phyloP scores from a whole-genome alignment of 192 early-diverging fungal species.

The Linnemannia zychae region DNA sequence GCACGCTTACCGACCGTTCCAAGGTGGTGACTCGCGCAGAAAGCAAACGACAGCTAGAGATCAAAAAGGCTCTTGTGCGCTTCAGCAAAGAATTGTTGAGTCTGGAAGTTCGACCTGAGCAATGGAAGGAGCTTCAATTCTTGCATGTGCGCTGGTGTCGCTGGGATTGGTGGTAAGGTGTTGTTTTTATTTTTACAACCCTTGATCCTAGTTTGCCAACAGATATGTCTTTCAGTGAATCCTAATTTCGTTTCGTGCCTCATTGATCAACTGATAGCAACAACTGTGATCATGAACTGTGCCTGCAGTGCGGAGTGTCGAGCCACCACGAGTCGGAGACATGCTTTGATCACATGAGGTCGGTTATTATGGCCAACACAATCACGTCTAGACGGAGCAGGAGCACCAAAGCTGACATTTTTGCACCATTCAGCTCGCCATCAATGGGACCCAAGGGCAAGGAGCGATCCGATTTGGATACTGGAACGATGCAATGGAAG shows the following conservation, averaged over 20 bases:
- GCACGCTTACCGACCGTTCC: not conserved
- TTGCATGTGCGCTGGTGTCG: conserved; percentile 67
- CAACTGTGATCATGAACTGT: conserved; percentile 57
- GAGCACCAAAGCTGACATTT: not conserved
- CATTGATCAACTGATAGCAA: not conserved
- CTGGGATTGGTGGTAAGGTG: conserved; percentile 61
- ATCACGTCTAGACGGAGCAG: not conserved
- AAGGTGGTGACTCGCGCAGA: conserved; percentile 35
- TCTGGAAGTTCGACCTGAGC: conserved; percentile 63
- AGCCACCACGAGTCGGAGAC: conserved; percentile 55
- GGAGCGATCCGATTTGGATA: conserved; percentile 41
- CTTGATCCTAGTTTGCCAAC: too few relatives aligned
- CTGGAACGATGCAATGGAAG: conserved; percentile 64
- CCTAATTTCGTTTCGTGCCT: too few relatives aligned
- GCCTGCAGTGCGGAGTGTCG: conserved; percentile 66
- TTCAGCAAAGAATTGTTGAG: conserved; percentile 42
- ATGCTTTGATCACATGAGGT: conserved; percentile 62
- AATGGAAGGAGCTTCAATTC: conserved; percentile 72
- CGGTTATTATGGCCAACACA: conserved; percentile 20
- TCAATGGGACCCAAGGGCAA: conserved; percentile 11
- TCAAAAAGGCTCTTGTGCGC: conserved; percentile 20
- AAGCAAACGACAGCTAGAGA: conserved; percentile 24
- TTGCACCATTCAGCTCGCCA: not conserved
- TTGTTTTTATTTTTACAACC: not conserved
- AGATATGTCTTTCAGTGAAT: too few relatives aligned